A percentile compares a stretch with the other conserved stretches of the same genome.
phyloP scores from a whole-genome alignment of 352 stramenopile genomes.

The Nothophytophthora sp. region DNA sequence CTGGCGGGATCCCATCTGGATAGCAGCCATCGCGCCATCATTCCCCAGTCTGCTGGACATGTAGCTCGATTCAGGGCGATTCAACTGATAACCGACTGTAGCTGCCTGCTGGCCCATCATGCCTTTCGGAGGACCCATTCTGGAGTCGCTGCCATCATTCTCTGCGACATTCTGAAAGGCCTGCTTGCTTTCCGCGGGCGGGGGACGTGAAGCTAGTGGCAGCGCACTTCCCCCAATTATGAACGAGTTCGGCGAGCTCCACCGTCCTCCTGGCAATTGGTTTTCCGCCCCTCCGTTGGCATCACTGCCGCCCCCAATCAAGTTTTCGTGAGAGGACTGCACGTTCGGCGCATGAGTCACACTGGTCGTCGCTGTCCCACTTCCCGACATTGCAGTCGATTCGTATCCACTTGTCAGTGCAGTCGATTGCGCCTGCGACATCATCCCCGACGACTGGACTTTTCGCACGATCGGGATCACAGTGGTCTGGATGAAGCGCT shows the following conservation, averaged over 20 bases:
- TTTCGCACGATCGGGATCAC: constrained; percentile 79
- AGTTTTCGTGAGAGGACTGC: constrained; percentile 3
- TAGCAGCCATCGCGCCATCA: not conserved
- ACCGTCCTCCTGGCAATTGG: constrained; percentile 9
- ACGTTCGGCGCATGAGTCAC: constrained; percentile 9
- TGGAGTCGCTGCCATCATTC: not conserved
- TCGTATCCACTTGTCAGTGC: constrained; percentile 2
- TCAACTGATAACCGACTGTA: not conserved
- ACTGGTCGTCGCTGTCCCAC: constrained; percentile 3
- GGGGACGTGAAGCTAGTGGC: constrained; percentile 6
- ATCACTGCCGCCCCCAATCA: not conserved
- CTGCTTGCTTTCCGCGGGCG: not conserved
- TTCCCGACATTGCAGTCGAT: not conserved
- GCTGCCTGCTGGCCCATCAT: constrained; percentile 14
- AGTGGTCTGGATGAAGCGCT: constrained; percentile 79
- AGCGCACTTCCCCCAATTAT: constrained; percentile 3
- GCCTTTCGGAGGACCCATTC: constrained; percentile 5
- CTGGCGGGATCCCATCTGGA: not conserved
- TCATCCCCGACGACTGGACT: constrained; percentile 29
- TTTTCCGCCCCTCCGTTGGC: constrained; percentile 3
- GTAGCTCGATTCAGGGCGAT: not conserved
- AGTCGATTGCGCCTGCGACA: not conserved
- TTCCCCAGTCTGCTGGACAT: not conserved
- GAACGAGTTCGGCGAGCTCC: constrained; percentile 8
- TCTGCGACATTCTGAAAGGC: constrained; percentile 5